phyloP scores from a whole-genome alignment of 1,139 yeast species.

The Hyphopichia burtonii region DNA sequence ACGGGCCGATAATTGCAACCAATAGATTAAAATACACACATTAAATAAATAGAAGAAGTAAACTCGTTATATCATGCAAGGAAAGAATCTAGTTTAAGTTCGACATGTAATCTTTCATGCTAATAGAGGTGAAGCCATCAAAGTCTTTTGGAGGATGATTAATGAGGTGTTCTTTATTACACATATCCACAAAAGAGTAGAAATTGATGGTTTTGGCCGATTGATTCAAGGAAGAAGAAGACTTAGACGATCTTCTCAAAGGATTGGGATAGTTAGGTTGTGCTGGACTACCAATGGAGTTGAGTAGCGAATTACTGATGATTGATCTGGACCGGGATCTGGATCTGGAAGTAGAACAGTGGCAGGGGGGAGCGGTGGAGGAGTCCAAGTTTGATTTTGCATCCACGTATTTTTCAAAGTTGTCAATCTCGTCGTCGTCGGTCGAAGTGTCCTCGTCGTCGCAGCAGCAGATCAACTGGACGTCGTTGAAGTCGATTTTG shows the following conservation, averaged over 20 bases:
- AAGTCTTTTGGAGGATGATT: too few species aligned
- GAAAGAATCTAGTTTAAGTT: background rate
- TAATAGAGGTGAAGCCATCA: constrained; percentile 14
- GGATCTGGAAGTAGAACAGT: constrained; percentile 2
- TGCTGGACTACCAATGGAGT: constrained; percentile 11
- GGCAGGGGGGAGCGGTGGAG: constrained; percentile 1
- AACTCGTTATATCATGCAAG: too few species aligned
- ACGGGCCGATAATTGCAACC: too few species aligned
- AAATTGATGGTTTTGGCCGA: constrained; percentile 21
- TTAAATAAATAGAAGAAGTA: too few species aligned
- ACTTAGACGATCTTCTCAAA: background rate
- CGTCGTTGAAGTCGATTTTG: constrained; percentile 22
- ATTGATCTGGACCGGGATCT: constrained; percentile 23
- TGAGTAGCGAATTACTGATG: constrained; percentile 23
- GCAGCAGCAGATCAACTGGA: constrained; percentile 27
- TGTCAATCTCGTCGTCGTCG: constrained; percentile 4
- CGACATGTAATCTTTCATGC: constrained; percentile 18
- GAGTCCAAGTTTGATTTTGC: constrained; percentile 1
- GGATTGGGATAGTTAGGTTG: background rate
- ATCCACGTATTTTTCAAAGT: constrained; percentile 1
- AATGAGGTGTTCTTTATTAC: constrained; percentile 19
- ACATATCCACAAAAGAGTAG: constrained; percentile 35
- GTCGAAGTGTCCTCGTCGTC: constrained; percentile 12
- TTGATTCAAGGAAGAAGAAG: constrained; percentile 1
- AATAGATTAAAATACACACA: too few species aligned